Evolutionary conservation across 352 stramenopile genomes (phyloP), one percentile per base, ranked within the genome.

Genomic region (Pythium diclinum): DNA sequence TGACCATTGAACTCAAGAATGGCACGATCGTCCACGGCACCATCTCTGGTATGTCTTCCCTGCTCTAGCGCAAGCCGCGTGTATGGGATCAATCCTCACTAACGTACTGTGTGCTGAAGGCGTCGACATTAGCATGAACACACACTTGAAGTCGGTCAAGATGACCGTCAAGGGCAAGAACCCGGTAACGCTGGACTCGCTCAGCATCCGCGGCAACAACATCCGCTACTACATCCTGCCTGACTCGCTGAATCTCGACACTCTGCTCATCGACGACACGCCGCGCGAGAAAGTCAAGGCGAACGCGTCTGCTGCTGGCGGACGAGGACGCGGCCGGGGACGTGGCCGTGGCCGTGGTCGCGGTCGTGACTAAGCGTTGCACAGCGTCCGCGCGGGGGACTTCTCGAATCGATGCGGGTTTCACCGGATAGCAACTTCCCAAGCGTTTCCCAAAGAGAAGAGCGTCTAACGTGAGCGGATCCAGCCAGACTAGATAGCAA

Each of bases 1-100:
- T 99, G 38, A 99, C 97, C 34, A 99, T 99, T 63, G 97, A 99
- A 74, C 85, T 99, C n/a, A 99, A 99, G 83, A 99, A 99, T 83
- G 97, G 97, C 55, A 99, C 97, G n/a, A 98, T 99, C 34, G 91
- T 99, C 51, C 90, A 97, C 60, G 98, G 98, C 57, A 99, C 98
- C 2, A 97, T 99, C 59, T 95, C 96, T 61, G 92, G 91, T 97
- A 63, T 40, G 68, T 60, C 38, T 57, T 16, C 42, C 59, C 21
- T 36, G n/a, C n/a, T 21, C 25, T 28, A 28, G 25, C 25, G 4
- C 25, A 28, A 28, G 4, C 25, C 25, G 4, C 25, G 25, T 5
- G 25, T 28, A 28, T 28, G 25, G 4, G 1, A 28, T 28, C 25
- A 28, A 28, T 28, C 25, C 25, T 28, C 25, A 28, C 25, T 28